Evolutionary conservation across 2,329 filamentous ascomycete genomes (phyloP).

Genomic region (Pseudogymnoascus sp.): DNA sequence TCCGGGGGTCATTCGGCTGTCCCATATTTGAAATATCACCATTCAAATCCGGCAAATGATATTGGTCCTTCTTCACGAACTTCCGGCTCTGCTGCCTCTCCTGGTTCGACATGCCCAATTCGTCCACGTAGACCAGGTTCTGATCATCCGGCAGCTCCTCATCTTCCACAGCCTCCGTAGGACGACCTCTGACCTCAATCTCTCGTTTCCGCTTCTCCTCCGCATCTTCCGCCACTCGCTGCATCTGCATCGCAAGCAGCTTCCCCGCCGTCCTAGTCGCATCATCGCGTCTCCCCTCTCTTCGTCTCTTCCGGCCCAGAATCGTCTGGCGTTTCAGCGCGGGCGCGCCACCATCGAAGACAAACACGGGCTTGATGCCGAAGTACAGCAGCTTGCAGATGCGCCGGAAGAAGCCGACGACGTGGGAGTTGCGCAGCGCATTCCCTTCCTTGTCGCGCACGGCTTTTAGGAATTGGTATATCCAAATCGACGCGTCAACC

Average conservation of each 20-base stretch:
- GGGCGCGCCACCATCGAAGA: slow-evolving; percentile 94
- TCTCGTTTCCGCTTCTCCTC: slow-evolving; percentile 50
- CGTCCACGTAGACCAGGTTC: slow-evolving; percentile 82
- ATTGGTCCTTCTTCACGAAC: slow-evolving; percentile 88
- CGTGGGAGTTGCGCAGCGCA: slow-evolving; percentile 87
- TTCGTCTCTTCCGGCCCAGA: slow-evolving; percentile 62
- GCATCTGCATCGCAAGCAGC: slow-evolving; percentile 88
- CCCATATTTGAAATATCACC: slow-evolving; percentile 76
- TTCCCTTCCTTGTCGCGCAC: slow-evolving; percentile 98
- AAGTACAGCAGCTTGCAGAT: slow-evolving; percentile 98
- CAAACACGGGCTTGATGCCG: slow-evolving; percentile 92
- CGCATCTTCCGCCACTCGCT: slow-evolving; percentile 80
- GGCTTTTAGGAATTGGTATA: slow-evolving; percentile 98
- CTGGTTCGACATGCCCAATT: slow-evolving; percentile 68
- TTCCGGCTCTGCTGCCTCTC: slow-evolving; percentile 66
- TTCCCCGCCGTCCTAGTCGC: slow-evolving; percentile 85
- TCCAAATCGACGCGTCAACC: slow-evolving; percentile 98
- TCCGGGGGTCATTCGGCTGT: slow-evolving; percentile 80
- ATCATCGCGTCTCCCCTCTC: slow-evolving; percentile 89
- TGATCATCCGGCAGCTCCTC: slow-evolving; percentile 59
- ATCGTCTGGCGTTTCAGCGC: slow-evolving; percentile 87
- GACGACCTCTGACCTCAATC: slow-evolving; percentile 31
- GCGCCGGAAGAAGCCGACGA: slow-evolving; percentile 94
- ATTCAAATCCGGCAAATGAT: slow-evolving; percentile 84
- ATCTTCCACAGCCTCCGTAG: slow-evolving; percentile 44